These are phyloP conservation scores for Corchorus olitorius DNA, from an alignment of 345 rosid species.

Conservation along the genomic window DNA sequence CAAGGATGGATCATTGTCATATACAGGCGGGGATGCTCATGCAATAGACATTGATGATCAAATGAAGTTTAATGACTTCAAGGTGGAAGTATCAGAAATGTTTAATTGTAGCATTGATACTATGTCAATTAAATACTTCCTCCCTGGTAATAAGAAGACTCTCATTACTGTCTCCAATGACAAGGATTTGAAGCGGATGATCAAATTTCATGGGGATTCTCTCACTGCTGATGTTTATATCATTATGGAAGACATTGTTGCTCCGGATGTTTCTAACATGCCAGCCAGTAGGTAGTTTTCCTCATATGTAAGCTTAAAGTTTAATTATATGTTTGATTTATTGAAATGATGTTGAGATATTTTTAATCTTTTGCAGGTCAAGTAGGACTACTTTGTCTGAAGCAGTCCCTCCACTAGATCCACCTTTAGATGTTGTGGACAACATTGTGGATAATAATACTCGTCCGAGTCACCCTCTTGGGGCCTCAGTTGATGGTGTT, in stretches of 20 bases:
- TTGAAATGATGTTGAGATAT: constrained; percentile 27
- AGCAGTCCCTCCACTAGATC: constrained; percentile 49
- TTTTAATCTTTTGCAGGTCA: constrained; percentile 47
- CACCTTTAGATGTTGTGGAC: constrained; percentile 37
- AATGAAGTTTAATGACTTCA: constrained; percentile 52
- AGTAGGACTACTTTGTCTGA: constrained; percentile 92
- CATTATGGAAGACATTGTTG: constrained; percentile 53
- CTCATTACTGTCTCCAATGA: constrained; percentile 77
- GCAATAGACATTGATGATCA: constrained; percentile 66
- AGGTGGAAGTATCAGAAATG: constrained; percentile 68
- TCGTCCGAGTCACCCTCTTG: constrained; percentile 39
- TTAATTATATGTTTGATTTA: not conserved
- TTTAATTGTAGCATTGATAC: constrained; percentile 42
- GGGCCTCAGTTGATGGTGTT: constrained; percentile 41
- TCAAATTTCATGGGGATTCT: constrained; percentile 66
- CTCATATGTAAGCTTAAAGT: constrained; percentile 21
- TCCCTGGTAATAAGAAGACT: constrained; percentile 81
- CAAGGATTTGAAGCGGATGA: constrained; percentile 62
- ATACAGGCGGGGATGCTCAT: constrained; percentile 70
- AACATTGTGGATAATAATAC: constrained; percentile 52
- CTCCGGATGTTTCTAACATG: constrained; percentile 71
- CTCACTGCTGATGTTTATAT: constrained; percentile 61
- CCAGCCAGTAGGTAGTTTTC: constrained; percentile 79
- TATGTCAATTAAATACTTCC: constrained; percentile 77
- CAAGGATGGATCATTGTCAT: constrained; percentile 49